phyloP scores from a whole-genome alignment of 2,329 filamentous ascomycete species.

The Dothidotthia symphoricarpi region DNA sequence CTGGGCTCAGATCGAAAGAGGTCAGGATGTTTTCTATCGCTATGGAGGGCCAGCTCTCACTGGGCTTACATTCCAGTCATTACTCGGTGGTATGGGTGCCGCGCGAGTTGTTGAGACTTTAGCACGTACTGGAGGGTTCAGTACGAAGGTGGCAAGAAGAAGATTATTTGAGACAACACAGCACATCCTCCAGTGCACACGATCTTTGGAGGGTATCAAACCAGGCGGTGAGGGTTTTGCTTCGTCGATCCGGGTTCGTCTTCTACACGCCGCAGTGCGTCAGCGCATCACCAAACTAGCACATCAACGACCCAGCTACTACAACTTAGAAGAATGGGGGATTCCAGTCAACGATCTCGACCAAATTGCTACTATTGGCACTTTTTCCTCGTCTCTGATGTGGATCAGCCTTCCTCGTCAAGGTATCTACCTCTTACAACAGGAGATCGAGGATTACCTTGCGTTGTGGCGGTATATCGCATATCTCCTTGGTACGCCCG shows the following conservation, averaged over 20 bases:
- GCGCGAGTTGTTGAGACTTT: constrained; percentile 71
- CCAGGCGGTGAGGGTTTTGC: constrained; percentile 66
- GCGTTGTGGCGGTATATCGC: constrained; percentile 75
- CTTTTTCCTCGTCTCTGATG: constrained; percentile 67
- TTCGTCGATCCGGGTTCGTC: constrained; percentile 65
- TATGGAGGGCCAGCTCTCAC: constrained; percentile 68
- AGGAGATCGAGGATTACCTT: constrained; percentile 68
- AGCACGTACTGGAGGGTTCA: constrained; percentile 71
- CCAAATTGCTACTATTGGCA: constrained; percentile 67
- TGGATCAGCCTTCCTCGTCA: constrained; percentile 70
- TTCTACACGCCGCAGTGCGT: constrained; percentile 68
- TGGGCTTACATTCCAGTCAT: constrained; percentile 62
- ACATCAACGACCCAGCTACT: constrained; percentile 59
- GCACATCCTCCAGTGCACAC: constrained; percentile 69
- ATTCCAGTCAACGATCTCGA: constrained; percentile 75
- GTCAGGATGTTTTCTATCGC: constrained; percentile 74
- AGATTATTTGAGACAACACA: constrained; percentile 72
- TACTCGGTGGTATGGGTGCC: constrained; percentile 71
- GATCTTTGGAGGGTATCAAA: constrained; percentile 62
- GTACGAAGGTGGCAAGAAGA: constrained; percentile 63
- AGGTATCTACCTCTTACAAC: constrained; percentile 62
- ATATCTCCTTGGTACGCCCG: constrained; percentile 68
- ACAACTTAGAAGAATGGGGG: constrained; percentile 58
- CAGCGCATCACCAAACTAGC: constrained; percentile 62
- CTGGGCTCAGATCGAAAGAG: constrained; percentile 71